A percentile compares a stretch with the other conserved stretches of the same genome.
Conservation (phyloP, 2,329 filamentous ascomycete species). For the Penicillium janthinellum region DNA sequence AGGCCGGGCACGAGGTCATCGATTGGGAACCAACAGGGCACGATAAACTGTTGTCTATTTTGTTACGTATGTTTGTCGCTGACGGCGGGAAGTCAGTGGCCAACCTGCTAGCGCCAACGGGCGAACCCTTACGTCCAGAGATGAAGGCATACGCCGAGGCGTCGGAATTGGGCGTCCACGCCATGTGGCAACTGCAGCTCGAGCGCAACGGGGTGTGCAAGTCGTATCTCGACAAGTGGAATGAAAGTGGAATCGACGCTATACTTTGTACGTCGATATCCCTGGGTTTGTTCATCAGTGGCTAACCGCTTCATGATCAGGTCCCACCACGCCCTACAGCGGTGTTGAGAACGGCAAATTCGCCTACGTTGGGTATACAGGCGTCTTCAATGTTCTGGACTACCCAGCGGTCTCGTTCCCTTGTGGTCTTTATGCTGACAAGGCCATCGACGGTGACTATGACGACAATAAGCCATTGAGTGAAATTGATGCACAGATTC, state of each 20-base stretch:
- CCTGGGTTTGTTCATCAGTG: not conserved
- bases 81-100: slow-evolving; percentile 33
- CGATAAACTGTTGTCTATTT: not conserved
- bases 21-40: not conserved
- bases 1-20: slow-evolving; percentile 53
- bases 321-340: slow-evolving; percentile 24
- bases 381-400: slow-evolving; percentile 25
- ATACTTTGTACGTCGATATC: not conserved
- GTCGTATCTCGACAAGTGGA: not conserved
- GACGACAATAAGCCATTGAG: not conserved
- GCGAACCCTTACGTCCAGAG: slow-evolving; percentile 49
- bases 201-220: not conserved
- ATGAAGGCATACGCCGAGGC: slow-evolving; percentile 50
- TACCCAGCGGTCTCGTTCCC: slow-evolving; percentile 25
- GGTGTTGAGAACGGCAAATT: slow-evolving; percentile 23
- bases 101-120: slow-evolving; percentile 25
- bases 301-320: slow-evolving; percentile 29
- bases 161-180: slow-evolving; percentile 46
- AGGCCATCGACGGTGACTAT: not conserved
- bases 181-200: slow-evolving; percentile 38
- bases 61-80: not conserved
- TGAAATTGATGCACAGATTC: not conserved
- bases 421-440: slow-evolving; percentile 20
- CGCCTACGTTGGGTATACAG: slow-evolving; percentile 22
- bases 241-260: not conserved